phyloP scores from a whole-genome alignment of 2,329 filamentous ascomycete genomes.

The Taxawa tesnikishii region DNA sequence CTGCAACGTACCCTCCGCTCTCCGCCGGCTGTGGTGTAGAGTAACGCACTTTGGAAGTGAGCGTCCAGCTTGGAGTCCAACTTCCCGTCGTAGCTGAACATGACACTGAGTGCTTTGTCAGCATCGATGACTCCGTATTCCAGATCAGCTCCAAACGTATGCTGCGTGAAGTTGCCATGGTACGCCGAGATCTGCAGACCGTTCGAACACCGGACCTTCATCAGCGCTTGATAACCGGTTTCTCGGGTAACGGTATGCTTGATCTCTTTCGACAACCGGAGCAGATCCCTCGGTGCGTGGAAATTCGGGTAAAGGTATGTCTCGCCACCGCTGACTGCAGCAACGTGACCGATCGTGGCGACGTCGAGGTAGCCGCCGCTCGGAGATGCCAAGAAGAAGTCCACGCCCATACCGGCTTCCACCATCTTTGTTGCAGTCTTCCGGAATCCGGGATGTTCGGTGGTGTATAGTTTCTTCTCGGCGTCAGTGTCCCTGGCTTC shows the following conservation, averaged over 20 bases:
- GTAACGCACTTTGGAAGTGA: conserved; percentile 88
- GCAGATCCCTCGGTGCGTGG: conserved; percentile 69
- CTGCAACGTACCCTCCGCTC: conserved; percentile 84
- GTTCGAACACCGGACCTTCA: conserved; percentile 98
- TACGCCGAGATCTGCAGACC: conserved; percentile 89
- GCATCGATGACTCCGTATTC: conserved; percentile 87
- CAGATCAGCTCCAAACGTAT: conserved; percentile 87
- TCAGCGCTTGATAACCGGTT: conserved; percentile 87
- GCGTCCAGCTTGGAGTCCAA: conserved; percentile 93
- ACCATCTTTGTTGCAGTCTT: conserved; percentile 83
- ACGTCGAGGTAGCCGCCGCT: conserved; percentile 86
- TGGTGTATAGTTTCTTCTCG: conserved; percentile 83
- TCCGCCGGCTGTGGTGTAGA: conserved; percentile 86
- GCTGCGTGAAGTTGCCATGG: conserved; percentile 91
- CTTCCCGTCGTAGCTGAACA: conserved; percentile 93
- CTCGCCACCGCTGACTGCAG: conserved; percentile 84
- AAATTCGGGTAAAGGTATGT: conserved; percentile 97
- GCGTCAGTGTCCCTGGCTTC: conserved; percentile 83
- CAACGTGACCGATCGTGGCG: conserved; percentile 57
- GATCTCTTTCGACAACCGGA: conserved; percentile 76
- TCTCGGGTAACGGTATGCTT: conserved; percentile 76
- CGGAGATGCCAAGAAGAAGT: conserved; percentile 90
- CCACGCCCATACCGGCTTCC: conserved; percentile 71
- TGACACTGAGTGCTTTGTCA: conserved; percentile 84
- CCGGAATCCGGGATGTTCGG: conserved; percentile 79